These are phyloP conservation scores for Gardenia jasminoides DNA, from an alignment of 257 asterid species.

Conservation along the genomic window DNA sequence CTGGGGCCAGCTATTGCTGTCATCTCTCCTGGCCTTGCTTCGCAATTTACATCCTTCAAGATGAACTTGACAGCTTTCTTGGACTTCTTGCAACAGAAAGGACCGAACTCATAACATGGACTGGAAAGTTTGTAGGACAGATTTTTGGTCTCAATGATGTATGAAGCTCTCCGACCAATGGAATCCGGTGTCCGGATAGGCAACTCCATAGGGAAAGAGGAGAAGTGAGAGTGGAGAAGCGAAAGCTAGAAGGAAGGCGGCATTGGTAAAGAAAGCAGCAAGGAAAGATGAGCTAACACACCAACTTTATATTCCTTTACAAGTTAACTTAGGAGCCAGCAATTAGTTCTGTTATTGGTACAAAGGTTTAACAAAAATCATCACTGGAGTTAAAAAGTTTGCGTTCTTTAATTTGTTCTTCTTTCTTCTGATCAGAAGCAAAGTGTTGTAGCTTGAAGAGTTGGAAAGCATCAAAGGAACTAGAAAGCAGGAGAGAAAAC, in stretches of 20 bases:
- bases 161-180: constrained; percentile 24
- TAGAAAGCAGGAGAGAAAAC: constrained; percentile 20
- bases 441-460: constrained; percentile 16
- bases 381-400: constrained; percentile 29
- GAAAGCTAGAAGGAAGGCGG: constrained; percentile 19
- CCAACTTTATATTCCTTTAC: constrained; percentile 32
- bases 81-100: constrained; percentile 20
- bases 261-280: constrained; percentile 9
- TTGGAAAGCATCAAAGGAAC: constrained; percentile 17
- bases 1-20: constrained; percentile 95
- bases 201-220: constrained; percentile 52
- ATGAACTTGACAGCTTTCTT: constrained; percentile 36
- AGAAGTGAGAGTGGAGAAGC: constrained; percentile 16
- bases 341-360: background rate
- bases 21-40: constrained; percentile 64
- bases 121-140: constrained; percentile 44
- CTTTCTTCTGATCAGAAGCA: constrained; percentile 30
- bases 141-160: constrained; percentile 50
- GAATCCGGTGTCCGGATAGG: constrained; percentile 40
- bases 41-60: constrained; percentile 57
- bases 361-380: constrained; percentile 15
- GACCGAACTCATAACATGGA: constrained; percentile 26
- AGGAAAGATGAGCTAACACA: constrained; percentile 71
- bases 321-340: background rate
- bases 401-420: background rate